Evolutionary conservation across 2,329 filamentous ascomycete genomes (phyloP).

Genomic region (Alternaria solani): DNA sequence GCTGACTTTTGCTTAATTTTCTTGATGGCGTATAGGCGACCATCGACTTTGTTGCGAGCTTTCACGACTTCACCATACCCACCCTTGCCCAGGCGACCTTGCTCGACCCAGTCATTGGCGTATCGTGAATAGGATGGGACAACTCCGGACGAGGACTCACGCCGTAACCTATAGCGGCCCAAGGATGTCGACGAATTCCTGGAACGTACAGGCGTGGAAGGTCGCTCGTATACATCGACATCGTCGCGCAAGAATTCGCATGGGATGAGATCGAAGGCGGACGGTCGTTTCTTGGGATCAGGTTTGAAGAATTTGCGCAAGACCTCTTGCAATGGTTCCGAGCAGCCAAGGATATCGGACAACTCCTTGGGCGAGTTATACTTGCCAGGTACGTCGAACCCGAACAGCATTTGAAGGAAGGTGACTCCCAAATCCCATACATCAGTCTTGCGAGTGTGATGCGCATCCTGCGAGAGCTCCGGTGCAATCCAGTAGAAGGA

Average conservation of each 20-base stretch:
- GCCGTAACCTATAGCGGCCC: slow-evolving; percentile 42
- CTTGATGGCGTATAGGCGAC: slow-evolving; percentile 94
- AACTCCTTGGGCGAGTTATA: slow-evolving; percentile 81
- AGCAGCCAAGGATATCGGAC: slow-evolving; percentile 75
- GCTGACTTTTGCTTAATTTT: slow-evolving; percentile 88
- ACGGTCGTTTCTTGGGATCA: slow-evolving; percentile 83
- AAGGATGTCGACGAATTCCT: slow-evolving; percentile 49
- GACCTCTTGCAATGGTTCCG: slow-evolving; percentile 78
- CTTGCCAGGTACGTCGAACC: slow-evolving; percentile 75
- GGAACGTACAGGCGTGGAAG: slow-evolving; percentile 46
- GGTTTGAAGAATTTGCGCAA: slow-evolving; percentile 84
- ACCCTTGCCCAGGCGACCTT: slow-evolving; percentile 87
- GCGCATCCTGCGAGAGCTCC: slow-evolving; percentile 70
- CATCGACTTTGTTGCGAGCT: slow-evolving; percentile 91
- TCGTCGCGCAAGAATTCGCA: slow-evolving; percentile 64
- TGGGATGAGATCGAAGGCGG: slow-evolving; percentile 76
- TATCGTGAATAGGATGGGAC: slow-evolving; percentile 72
- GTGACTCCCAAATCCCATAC: slow-evolving; percentile 95
- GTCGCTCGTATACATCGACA: slow-evolving; percentile 52
- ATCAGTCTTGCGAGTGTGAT: slow-evolving; percentile 77
- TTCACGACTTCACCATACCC: slow-evolving; percentile 97
- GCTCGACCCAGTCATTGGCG: slow-evolving; percentile 87
- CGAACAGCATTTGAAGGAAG: slow-evolving; percentile 93
- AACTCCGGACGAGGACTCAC: slow-evolving; percentile 47
- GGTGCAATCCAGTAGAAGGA: slow-evolving; percentile 86